Percentiles rank a stretch among this genome's conserved stretches.
Evolutionary conservation across 139 green algal genomes (phyloP).

Genomic region (Chlamydomonas sp.): DNA sequence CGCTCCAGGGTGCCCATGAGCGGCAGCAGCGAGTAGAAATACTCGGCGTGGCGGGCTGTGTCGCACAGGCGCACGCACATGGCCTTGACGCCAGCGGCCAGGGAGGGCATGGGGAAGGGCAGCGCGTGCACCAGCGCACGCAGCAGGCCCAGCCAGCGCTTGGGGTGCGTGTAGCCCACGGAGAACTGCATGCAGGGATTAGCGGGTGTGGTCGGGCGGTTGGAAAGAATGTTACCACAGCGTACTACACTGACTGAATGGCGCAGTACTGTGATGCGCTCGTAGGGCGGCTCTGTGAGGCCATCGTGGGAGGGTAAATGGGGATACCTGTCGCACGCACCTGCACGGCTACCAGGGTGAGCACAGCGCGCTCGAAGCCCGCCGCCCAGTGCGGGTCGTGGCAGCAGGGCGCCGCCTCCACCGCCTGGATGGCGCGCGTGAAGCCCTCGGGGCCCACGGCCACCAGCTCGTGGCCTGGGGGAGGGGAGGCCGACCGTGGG

Average conservation of each 20-base stretch:
- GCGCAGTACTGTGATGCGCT: no score
- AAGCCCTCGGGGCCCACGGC: slow-evolving; percentile 30
- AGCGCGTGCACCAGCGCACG: neutral
- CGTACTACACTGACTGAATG: no score
- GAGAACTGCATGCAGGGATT: slow-evolving; percentile 3
- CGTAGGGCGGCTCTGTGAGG: no score
- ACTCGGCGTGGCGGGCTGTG: neutral
- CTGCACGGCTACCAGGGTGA: slow-evolving; percentile 13
- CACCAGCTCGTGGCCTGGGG: slow-evolving; percentile 20
- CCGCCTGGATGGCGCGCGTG: neutral
- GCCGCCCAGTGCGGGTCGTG: slow-evolving; percentile 15
- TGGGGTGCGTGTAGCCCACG: slow-evolving; percentile 34
- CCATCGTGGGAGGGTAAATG: no score
- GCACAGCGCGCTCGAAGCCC: slow-evolving; percentile 27
- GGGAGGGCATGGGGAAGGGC: slow-evolving; percentile 24
- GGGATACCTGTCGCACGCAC: neutral
- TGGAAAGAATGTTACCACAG: no score
- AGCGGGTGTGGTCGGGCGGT: no score
- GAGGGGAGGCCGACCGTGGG: neutral
- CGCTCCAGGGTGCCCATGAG: slow-evolving; percentile 27
- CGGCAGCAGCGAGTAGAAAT: slow-evolving; percentile 37
- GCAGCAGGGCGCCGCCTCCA: slow-evolving; percentile 12
- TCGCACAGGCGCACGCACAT: slow-evolving; percentile 35
- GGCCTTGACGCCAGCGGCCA: slow-evolving; percentile 3
- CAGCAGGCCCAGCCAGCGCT: slow-evolving; percentile 27